Conservation (phyloP, 768 basidiomycete genomes). For the Trametes elegans region DNA sequence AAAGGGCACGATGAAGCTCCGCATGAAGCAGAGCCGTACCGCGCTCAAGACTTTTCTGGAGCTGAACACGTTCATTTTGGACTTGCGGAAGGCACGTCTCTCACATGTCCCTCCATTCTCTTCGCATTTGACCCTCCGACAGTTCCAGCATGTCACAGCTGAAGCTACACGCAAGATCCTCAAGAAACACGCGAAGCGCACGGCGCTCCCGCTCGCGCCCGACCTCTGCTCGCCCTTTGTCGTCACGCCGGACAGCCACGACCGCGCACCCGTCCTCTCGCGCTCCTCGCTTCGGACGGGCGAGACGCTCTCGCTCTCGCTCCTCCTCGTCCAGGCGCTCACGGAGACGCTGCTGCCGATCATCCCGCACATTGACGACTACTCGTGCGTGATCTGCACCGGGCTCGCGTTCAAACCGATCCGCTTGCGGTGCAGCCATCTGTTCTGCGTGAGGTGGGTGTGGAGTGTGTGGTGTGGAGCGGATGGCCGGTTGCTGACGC, state of each 20-base stretch:
- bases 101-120: neutral
- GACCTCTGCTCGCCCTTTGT: conserved; percentile 22
- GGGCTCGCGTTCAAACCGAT: conserved; percentile 93
- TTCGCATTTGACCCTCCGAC: too few species aligned
- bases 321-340: conserved; percentile 76
- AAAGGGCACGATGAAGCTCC: conserved; percentile 46
- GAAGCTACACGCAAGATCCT: conserved; percentile 92
- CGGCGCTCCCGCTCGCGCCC: conserved; percentile 66
- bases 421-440: conserved; percentile 74
- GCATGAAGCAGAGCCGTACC: conserved; percentile 43
- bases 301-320: conserved; percentile 44
- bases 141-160: conserved; percentile 82
- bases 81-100: conserved; percentile 68
- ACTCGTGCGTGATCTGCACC: conserved; percentile 85
- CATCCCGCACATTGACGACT: conserved; percentile 80
- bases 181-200: conserved; percentile 92
- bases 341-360: conserved; percentile 80
- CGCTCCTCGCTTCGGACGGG: neutral
- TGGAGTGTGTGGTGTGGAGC: neutral
- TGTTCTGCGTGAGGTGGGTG: conserved; percentile 64
- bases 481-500: neutral
- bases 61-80: conserved; percentile 75
- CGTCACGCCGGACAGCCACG: neutral
- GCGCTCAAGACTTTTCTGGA: conserved; percentile 50
- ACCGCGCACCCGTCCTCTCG: conserved; percentile 1